These are phyloP conservation scores for Cladosporium oxysporum DNA, from an alignment of 2,329 filamentous ascomycete genomes.

Conservation along the genomic window DNA sequence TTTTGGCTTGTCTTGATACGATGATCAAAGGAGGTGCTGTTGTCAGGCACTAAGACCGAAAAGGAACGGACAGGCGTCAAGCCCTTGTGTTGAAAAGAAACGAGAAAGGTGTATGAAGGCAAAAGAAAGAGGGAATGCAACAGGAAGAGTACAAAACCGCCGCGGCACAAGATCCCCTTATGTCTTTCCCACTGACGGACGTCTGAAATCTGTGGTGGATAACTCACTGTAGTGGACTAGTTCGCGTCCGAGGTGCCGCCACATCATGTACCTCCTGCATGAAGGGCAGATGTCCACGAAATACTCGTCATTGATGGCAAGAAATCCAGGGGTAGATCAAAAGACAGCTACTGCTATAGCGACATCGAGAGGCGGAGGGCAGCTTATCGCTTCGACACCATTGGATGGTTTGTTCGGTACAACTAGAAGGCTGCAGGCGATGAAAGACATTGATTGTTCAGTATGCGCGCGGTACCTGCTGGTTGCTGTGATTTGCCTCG, in stretches of 20 bases:
- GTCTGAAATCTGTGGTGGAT: not conserved
- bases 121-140: not conserved
- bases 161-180: not conserved
- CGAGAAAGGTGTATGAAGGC: not conserved
- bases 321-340: not conserved
- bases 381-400: not conserved
- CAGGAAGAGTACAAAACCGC: not conserved
- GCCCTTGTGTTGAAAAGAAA: not conserved
- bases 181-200: not conserved
- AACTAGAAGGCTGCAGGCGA: not conserved
- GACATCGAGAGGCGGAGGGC: not conserved
- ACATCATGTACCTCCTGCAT: slow-evolving; percentile 3
- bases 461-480: slow-evolving; percentile 5
- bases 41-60: not conserved
- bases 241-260: not conserved
- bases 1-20: not conserved
- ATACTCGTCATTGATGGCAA: not conserved
- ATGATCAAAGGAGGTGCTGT: too few species aligned
- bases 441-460: not conserved
- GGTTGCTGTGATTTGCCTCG: not conserved
- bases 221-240: not conserved
- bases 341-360: not conserved
- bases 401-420: not conserved
- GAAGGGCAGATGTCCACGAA: not conserved
- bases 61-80: slow-evolving; percentile 13